Base-by-base conservation (phyloP, 805 yeast species). In the Suhomyces sp. region DNA sequence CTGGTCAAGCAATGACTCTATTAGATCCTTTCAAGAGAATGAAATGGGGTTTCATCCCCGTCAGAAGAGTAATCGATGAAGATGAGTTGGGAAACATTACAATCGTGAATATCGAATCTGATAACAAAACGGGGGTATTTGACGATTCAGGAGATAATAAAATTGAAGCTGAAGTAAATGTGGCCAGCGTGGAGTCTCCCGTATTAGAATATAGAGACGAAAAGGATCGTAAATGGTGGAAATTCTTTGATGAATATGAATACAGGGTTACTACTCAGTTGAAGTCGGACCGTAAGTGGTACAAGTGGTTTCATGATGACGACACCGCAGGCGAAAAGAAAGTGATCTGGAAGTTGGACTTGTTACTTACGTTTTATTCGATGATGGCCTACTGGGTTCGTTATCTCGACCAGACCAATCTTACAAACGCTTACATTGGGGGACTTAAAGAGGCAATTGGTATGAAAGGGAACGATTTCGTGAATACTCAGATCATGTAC, bases 151-250 rank as follows among this genome's bases (percentile, higher is more conserved):
- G 6, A 10, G 42, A 38, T 5, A 6, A 38, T 24, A 38, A 38
- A 19, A 24, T 17, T 10, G 42, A 38, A 12, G 24, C 22, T 10
- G 24, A 38, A 5, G 42, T 38, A 4, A 9, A 38, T 9, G 22
- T 19, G 24, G 24, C 24, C 13, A 17, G 23, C 6, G 13, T 38
- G n/a, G n/a, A 38, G 42, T 10, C 24, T 10, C 42, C 22, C 24
- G 46, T 9, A 2, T n/a, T 42, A 6, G 83, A 79, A 58, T 76
- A 72, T 57, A 65, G 84, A 55, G 85, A 81, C 60, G 84, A 80
- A 61, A 82, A 83, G 5, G 59, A 76, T 49, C 69, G 83, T 50
- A 71, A 75, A 23, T 80, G 83, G 80, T 77, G 72, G 71, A 71
- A 70, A 29, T 78, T 67, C 53, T 79, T 79, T 44, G 72, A 69